A percentile compares a stretch with the other conserved stretches of the same genome.
These are phyloP conservation scores for Ustilago shanxiensis DNA, from an alignment of 1,284 basidiomycete genomes.

Conservation along the genomic window DNA sequence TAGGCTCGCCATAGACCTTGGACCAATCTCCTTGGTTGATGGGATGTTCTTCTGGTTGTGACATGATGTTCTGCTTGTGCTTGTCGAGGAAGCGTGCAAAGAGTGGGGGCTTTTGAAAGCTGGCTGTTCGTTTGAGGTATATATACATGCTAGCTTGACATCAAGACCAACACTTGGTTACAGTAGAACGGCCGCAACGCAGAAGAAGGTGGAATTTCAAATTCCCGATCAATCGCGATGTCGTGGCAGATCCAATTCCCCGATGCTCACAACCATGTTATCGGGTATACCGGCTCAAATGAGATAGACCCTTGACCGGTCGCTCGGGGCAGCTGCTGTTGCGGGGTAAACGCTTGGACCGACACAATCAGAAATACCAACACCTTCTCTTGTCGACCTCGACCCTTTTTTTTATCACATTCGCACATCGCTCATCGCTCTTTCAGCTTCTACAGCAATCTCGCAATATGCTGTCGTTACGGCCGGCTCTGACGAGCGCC, in stretches of 20 bases:
- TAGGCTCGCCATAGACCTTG: conserved; percentile 42
- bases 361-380: conserved; percentile 1
- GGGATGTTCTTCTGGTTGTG: conserved; percentile 33
- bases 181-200: not conserved
- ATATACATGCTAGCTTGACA: not conserved
- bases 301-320: not conserved
- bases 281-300: conserved; percentile 24
- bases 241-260: not conserved
- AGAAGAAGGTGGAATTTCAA: conserved; percentile 19
- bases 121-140: not conserved
- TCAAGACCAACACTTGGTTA: not conserved
- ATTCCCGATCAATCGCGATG: conserved; percentile 22
- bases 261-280: not conserved
- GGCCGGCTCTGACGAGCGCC: conserved; percentile 14
- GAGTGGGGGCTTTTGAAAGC: not conserved
- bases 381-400: not conserved
- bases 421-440: not conserved
- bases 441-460: not conserved
- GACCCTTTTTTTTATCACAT: not conserved
- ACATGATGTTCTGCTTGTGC: conserved; percentile 1
- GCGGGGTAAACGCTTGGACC: conserved; percentile 27
- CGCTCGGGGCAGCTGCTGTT: conserved; percentile 9
- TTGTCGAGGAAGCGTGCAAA: not conserved
- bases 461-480: conserved; percentile 24
- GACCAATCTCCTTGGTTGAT: conserved; percentile 46